Evolutionary conservation across 768 basidiomycete species (phyloP), one percentile per base, ranked within the genome.

Genomic region (Leccinum incarnatum): DNA sequence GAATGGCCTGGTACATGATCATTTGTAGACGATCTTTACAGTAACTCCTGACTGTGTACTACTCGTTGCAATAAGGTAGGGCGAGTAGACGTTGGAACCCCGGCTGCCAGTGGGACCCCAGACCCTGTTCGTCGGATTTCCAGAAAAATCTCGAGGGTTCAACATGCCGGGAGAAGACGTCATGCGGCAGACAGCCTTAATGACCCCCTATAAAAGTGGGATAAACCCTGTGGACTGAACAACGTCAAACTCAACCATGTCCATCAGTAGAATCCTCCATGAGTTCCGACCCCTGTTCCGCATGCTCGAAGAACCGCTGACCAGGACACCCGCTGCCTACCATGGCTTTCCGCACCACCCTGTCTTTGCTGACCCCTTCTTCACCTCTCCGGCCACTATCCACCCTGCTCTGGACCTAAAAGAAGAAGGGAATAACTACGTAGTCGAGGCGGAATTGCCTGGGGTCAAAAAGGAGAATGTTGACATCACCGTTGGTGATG

Each of bases 401-500:
- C 76, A 80, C 29, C 88, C 89, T 15, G 82, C 85, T 0, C 77
- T 92, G 6, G 89, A 93, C 62, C 71, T 92, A 8, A 77, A 79
- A 3, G 90, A 93, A 62, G 80, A 85, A 58, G 83, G 80, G 1
- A 78, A 84, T 69, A 76, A 78, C 42, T 91, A 88, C 63, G 61
- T 89, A 53, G 75, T 93, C 45, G 87, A 91, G 65, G 88, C 89
- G 2, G 91, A 93, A 66, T 66, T 93, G 27, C 91, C 90, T 21
- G 89, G 90, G 1, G 83, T 92, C 27, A 85, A 83, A 70, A 90
- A 86, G 76, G 89, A 91, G 64, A 84, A 91, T 65, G 68, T 91
- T 9, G 81, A 89, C 56, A 80, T 92, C 53, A 79, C 83, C 8
- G 77, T 92, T 58, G 87, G 88, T 9, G 86, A 90, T 56, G 82